These are phyloP conservation scores for Spinellus fusiger DNA, from an alignment of 192 early-diverging fungal genomes.

Conservation along the genomic window DNA sequence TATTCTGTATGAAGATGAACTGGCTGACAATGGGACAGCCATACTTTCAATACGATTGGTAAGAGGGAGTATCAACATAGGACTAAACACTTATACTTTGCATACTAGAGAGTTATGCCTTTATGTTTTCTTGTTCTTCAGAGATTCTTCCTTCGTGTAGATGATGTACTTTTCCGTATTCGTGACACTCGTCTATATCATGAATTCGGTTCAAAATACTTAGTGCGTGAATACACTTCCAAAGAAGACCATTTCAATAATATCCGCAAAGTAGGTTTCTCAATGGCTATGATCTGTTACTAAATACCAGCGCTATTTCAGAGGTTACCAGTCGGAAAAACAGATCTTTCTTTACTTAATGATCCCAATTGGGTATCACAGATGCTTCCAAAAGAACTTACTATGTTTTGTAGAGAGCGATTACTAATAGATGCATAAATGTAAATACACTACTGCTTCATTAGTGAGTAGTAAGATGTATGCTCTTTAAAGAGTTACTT, in stretches of 20 bases:
- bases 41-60: slow-evolving; percentile 75
- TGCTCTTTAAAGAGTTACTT: no score
- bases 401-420: not conserved
- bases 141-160: slow-evolving; percentile 89
- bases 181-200: slow-evolving; percentile 89
- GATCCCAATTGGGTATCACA: slow-evolving; percentile 56
- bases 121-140: slow-evolving; percentile 81
- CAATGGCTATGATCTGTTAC: not conserved
- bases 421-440: not conserved
- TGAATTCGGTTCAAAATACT: slow-evolving; percentile 59
- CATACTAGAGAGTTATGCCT: slow-evolving; percentile 85
- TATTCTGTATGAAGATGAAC: slow-evolving; percentile 92
- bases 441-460: not conserved
- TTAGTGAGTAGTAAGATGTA: no score
- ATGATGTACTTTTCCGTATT: slow-evolving; percentile 88
- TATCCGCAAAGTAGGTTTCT: slow-evolving; percentile 44
- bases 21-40: slow-evolving; percentile 91
- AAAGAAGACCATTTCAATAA: slow-evolving; percentile 61
- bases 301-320: slow-evolving; percentile 6
- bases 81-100: slow-evolving; percentile 1
- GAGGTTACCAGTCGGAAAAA: slow-evolving; percentile 35
- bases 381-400: slow-evolving; percentile 26
- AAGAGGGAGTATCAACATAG: slow-evolving; percentile 4
- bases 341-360: slow-evolving; percentile 48
- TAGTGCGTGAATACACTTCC: slow-evolving; percentile 68